A percentile compares a stretch with the other conserved stretches of the same genome.
Conservation (phyloP, 163 green algal genomes). For the Volvox carteri region DNA sequence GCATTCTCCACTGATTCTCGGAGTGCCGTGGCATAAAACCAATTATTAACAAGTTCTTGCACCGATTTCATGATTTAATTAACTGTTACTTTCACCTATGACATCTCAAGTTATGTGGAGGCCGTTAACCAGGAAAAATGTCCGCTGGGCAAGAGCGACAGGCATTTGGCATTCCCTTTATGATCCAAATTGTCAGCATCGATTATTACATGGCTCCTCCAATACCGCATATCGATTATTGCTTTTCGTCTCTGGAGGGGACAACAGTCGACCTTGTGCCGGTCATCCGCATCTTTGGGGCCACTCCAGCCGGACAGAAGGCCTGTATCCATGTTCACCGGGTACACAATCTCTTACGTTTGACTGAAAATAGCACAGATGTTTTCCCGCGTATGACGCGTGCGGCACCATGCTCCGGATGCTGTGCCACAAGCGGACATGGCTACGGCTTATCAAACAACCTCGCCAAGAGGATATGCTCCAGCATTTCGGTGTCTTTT, state of each 20-base stretch:
- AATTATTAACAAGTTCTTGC: too few species aligned
- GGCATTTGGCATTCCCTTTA: constrained; percentile 46
- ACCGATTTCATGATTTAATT: constrained; percentile 11
- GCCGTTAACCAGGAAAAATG: neutral
- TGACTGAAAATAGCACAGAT: neutral
- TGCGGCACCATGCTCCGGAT: neutral
- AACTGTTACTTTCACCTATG: neutral
- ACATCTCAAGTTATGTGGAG: neutral
- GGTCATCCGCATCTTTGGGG: constrained; percentile 90
- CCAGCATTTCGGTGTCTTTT: too few species aligned
- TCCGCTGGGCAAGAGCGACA: neutral
- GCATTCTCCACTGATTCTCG: too few species aligned
- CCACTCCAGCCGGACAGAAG: constrained; percentile 85
- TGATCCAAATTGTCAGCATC: constrained; percentile 80
- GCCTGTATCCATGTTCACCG: constrained; percentile 89
- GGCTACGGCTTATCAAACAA: too few species aligned
- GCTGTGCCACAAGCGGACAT: too few species aligned
- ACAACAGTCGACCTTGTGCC: constrained; percentile 80
- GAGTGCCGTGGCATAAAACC: neutral
- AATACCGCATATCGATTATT: constrained; percentile 80
- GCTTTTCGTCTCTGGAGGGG: constrained; percentile 81
- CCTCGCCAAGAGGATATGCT: too few species aligned
- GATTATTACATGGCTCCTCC: constrained; percentile 87
- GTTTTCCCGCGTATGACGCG: neutral
- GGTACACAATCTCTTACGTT: constrained; percentile 57